Percentiles rank a stretch among this genome's conserved stretches.
Conservation (phyloP, 78 protist genomes). For the Emiliania huxleyi region DNA sequence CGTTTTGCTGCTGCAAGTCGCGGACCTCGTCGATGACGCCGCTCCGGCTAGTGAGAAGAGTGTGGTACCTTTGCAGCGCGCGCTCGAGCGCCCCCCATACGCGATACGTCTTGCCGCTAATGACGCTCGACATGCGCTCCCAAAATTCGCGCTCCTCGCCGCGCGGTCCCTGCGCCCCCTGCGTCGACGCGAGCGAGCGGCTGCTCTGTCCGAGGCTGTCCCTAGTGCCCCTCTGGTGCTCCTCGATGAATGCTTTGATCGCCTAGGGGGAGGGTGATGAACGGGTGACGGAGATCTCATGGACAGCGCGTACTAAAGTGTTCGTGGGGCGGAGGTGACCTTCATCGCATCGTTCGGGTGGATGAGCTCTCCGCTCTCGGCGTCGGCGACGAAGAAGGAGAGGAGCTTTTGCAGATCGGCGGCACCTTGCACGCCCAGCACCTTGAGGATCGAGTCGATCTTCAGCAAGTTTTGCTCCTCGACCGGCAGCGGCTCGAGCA, state of each 20-base stretch:
- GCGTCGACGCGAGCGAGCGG: not conserved
- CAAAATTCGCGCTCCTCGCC: constrained; percentile 53
- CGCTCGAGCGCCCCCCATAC: constrained; percentile 38
- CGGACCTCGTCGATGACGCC: constrained; percentile 29
- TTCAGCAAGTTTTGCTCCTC: constrained; percentile 35
- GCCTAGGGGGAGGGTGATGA: too few species aligned
- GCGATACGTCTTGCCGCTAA: constrained; percentile 25
- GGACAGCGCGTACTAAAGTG: too few species aligned
- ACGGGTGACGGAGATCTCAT: too few species aligned
- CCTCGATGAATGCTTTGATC: constrained; percentile 48
- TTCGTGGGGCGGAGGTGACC: too few species aligned
- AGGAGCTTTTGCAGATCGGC: constrained; percentile 51
- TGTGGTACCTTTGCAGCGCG: constrained; percentile 44
- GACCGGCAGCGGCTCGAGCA: not conserved
- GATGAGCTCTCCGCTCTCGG: constrained; percentile 6
- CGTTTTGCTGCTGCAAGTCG: constrained; percentile 59
- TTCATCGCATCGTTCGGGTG: constrained; percentile 39
- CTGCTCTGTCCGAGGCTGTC: not conserved
- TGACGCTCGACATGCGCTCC: not conserved
- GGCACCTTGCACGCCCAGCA: constrained; percentile 50
- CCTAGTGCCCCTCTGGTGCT: not conserved
- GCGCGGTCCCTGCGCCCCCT: constrained; percentile 4
- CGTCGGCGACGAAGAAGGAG: constrained; percentile 38
- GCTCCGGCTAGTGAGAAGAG: constrained; percentile 24
- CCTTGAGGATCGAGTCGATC: constrained; percentile 54